Evolutionary conservation across 75 land plant species (phyloP).

Genomic region (Selaginella moellendorffii): DNA sequence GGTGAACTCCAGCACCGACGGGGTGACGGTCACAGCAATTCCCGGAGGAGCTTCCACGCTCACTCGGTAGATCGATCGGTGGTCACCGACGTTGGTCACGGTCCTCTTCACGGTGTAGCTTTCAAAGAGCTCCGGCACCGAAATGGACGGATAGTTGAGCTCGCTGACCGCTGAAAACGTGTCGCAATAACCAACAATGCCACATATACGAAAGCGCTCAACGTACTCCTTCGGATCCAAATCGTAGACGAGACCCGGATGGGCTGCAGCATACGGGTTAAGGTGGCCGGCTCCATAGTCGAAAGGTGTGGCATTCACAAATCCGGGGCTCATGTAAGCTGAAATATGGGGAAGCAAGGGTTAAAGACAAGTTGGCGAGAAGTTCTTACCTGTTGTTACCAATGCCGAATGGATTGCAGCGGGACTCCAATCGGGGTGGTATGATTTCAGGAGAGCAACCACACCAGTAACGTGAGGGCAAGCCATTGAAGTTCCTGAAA

Average conservation of each 20-base stretch:
- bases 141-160: constrained; percentile 46
- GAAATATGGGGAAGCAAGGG: too few relatives aligned
- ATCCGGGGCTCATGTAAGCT: too few relatives aligned
- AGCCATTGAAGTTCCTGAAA: not conserved
- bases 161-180: too few relatives aligned
- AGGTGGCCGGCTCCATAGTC: constrained; percentile 53
- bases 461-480: too few relatives aligned
- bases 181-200: constrained; percentile 14
- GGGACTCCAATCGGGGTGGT: not conserved
- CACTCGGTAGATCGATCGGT: constrained; percentile 22
- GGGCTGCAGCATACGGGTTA: constrained; percentile 31
- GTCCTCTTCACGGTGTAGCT: constrained; percentile 28
- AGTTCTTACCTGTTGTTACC: not conserved
- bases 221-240: constrained; percentile 35
- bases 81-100: constrained; percentile 43
- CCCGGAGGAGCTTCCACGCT: constrained; percentile 27
- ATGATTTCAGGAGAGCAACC: not conserved
- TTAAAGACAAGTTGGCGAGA: too few relatives aligned
- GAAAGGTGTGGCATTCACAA: constrained; percentile 46
- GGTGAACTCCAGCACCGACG: constrained; percentile 34
- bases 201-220: constrained; percentile 36
- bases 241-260: constrained; percentile 62
- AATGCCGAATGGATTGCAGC: not conserved
- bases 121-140: constrained; percentile 35
- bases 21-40: constrained; percentile 31